Evolutionary conservation across 2,329 filamentous ascomycete species (phyloP).

Genomic region (Colletotrichum sp.): DNA sequence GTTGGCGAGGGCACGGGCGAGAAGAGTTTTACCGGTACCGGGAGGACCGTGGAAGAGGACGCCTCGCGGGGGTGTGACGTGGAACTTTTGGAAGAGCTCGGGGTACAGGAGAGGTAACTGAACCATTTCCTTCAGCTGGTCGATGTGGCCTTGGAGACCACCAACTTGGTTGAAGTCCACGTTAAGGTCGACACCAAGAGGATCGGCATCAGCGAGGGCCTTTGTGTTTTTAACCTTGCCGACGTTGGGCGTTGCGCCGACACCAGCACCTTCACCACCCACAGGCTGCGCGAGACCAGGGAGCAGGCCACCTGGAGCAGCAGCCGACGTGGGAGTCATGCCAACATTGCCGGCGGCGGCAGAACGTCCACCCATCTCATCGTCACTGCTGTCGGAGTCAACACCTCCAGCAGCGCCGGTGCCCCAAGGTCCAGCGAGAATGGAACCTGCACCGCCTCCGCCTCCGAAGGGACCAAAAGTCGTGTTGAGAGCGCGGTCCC

Average conservation of each 20-base stretch:
- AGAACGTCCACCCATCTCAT: constrained; percentile 76
- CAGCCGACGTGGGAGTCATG: constrained; percentile 61
- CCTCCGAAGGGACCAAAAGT: constrained; percentile 94
- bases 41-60: constrained; percentile 97
- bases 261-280: constrained; percentile 32
- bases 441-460: constrained; percentile 68
- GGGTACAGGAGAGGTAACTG: constrained; percentile 92
- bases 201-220: constrained; percentile 90
- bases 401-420: constrained; percentile 77
- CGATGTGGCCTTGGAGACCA: constrained; percentile 90
- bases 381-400: constrained; percentile 96
- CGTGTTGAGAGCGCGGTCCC: constrained; percentile 85
- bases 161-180: constrained; percentile 96
- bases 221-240: constrained; percentile 95
- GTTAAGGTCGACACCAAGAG: constrained; percentile 88
- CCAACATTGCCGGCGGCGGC: constrained; percentile 57
- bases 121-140: constrained; percentile 99
- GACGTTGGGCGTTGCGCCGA: constrained; percentile 72
- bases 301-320: constrained; percentile 49
- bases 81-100: constrained; percentile 88
- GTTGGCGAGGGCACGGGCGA: constrained; percentile 90
- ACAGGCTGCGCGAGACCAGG: constrained; percentile 38
- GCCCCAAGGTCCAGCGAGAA: constrained; percentile 77
- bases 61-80: constrained; percentile 91
- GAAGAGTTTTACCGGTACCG: constrained; percentile 96